A percentile compares a stretch with the other conserved stretches of the same genome.
phyloP scores from a whole-genome alignment of 768 basidiomycete species.

The Mycena alexandri region DNA sequence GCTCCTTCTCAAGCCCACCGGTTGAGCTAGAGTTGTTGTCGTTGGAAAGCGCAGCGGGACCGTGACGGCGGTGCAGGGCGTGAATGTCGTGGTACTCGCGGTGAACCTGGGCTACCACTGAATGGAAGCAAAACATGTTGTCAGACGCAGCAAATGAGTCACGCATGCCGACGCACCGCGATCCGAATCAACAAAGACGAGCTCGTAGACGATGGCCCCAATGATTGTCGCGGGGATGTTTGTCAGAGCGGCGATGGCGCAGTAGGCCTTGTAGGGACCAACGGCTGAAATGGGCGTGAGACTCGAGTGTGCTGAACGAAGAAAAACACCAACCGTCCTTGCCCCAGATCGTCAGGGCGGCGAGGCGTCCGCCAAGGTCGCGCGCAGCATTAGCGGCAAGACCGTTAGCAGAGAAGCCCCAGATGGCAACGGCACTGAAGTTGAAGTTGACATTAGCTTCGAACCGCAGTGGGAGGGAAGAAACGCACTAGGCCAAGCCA shows the following conservation, averaged over 20 bases:
- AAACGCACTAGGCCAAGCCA: slow-evolving; percentile 68
- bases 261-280: slow-evolving; percentile 55
- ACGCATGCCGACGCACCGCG: slow-evolving; percentile 57
- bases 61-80: slow-evolving; percentile 31
- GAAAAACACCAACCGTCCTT: slow-evolving; percentile 45
- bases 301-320: not conserved
- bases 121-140: not conserved
- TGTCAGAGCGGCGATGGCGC: slow-evolving; percentile 72
- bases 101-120: slow-evolving; percentile 29
- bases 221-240: slow-evolving; percentile 76
- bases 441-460: slow-evolving; percentile 39
- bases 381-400: slow-evolving; percentile 76
- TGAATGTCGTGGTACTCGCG: slow-evolving; percentile 37
- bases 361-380: slow-evolving; percentile 75
- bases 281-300: slow-evolving; percentile 49
- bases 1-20: slow-evolving; percentile 14
- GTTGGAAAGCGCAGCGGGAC: slow-evolving; percentile 18
- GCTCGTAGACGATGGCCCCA: slow-evolving; percentile 66
- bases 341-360: slow-evolving; percentile 74
- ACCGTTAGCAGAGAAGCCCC: slow-evolving; percentile 68
- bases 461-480: not conserved
- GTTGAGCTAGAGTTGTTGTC: slow-evolving; percentile 8
- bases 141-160: not conserved
- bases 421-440: slow-evolving; percentile 66
- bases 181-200: slow-evolving; percentile 69